Percentiles rank a stretch among this genome's conserved stretches.
These are phyloP conservation scores for Colletotrichum tofieldiae DNA, from an alignment of 2,329 filamentous ascomycete species.

Conservation along the genomic window DNA sequence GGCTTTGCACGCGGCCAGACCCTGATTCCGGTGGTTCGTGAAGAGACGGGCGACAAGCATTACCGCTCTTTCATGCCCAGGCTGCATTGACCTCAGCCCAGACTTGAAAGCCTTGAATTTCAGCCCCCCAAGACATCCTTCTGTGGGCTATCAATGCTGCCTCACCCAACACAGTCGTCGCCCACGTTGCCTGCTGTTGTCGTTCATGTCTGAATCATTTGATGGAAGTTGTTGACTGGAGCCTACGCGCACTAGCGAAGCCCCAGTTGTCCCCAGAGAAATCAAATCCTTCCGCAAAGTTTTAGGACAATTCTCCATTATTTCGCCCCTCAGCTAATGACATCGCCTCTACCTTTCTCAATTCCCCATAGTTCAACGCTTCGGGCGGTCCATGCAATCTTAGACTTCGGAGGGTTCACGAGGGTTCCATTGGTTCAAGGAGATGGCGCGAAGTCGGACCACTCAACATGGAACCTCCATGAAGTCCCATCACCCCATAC, in stretches of 20 bases:
- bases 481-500: background rate
- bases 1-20: too few species aligned
- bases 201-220: background rate
- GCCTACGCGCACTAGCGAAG: background rate
- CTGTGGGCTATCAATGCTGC: background rate
- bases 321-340: background rate
- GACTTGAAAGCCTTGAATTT: background rate
- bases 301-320: background rate
- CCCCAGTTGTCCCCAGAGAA: background rate
- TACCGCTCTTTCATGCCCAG: background rate
- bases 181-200: background rate
- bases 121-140: background rate
- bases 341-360: background rate
- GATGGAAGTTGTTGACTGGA: background rate
- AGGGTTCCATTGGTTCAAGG: constrained; percentile 6
- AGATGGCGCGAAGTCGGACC: background rate
- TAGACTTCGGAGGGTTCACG: constrained; percentile 4
- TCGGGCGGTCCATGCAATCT: constrained; percentile 10
- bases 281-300: constrained; percentile 7
- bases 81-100: background rate
- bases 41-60: too few species aligned
- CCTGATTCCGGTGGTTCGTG: background rate
- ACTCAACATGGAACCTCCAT: constrained; percentile 19
- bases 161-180: background rate
- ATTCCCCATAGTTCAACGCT: background rate